Evolutionary conservation across 139 green algal species (phyloP).

Genomic region (Deuterostichococcus epilithicus): DNA sequence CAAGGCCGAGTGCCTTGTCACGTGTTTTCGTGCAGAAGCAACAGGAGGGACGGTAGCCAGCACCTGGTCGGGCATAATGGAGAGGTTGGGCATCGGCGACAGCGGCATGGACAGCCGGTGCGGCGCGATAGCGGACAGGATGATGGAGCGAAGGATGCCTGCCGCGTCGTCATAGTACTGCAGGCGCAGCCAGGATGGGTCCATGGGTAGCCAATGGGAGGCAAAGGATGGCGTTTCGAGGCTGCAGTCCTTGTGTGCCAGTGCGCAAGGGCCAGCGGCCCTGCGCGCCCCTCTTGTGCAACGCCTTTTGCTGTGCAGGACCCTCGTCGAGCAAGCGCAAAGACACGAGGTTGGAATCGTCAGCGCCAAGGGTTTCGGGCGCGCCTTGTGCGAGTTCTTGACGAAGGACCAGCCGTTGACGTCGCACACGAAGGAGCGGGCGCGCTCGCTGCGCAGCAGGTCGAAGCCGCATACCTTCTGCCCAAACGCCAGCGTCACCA

Average conservation of each 20-base stretch:
- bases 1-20: no score
- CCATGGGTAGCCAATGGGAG: no score
- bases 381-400: conserved; percentile 91
- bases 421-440: conserved; percentile 92
- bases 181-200: neutral
- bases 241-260: no score
- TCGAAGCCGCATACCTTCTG: conserved; percentile 96
- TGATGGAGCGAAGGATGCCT: conserved; percentile 68
- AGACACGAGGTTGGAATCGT: no score
- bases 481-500: conserved; percentile 91
- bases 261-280: no score
- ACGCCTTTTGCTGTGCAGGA: no score
- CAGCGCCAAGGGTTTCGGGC: no score
- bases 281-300: no score
- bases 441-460: conserved; percentile 78
- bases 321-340: no score
- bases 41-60: neutral
- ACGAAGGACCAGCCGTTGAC: conserved; percentile 99
- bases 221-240: no score
- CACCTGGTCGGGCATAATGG: conserved; percentile 7
- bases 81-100: conserved; percentile 8
- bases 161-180: conserved; percentile 92
- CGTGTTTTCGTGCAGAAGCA: no score
- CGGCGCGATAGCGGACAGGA: conserved; percentile 69
- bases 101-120: conserved; percentile 55